phyloP scores from a whole-genome alignment of 2,329 filamentous ascomycete species.

The Fusarium sp. region DNA sequence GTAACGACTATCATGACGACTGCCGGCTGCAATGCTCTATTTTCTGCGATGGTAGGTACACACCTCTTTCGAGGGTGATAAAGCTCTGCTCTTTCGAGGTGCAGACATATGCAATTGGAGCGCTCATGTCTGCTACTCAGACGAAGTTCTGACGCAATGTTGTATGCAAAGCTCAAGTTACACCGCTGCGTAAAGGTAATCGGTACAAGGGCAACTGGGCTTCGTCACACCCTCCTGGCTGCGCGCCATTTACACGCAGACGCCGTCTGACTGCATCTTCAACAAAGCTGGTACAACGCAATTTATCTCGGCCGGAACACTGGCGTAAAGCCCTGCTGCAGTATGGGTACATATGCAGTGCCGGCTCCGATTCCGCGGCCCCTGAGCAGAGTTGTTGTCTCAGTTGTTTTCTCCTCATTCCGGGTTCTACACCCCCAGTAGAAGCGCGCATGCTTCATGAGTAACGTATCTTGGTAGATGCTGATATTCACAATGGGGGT shows the following conservation, averaged over 20 bases:
- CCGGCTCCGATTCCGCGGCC: conserved; percentile 30
- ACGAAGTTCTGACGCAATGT: background rate
- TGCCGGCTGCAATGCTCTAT: conserved; percentile 8
- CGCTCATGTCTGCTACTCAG: background rate
- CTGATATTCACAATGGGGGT: background rate
- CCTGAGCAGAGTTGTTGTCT: conserved; percentile 25
- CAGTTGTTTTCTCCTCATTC: conserved; percentile 27
- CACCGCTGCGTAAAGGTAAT: background rate
- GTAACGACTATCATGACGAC: conserved; percentile 16
- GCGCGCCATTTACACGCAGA: conserved; percentile 14
- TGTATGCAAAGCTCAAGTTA: background rate
- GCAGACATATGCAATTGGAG: background rate
- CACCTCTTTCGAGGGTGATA: background rate
- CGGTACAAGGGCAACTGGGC: background rate
- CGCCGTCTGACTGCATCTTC: conserved; percentile 29
- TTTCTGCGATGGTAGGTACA: background rate
- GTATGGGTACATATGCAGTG: conserved; percentile 3
- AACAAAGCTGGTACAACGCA: conserved; percentile 24
- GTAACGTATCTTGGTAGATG: background rate
- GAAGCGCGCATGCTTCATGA: background rate
- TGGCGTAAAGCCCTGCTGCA: conserved; percentile 17
- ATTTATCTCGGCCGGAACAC: conserved; percentile 35
- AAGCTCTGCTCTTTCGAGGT: background rate
- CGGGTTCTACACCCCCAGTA: background rate
- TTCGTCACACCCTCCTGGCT: conserved; percentile 23